These are phyloP conservation scores for Malus domestica DNA, from an alignment of 306 rosid genomes.

Conservation along the genomic window DNA sequence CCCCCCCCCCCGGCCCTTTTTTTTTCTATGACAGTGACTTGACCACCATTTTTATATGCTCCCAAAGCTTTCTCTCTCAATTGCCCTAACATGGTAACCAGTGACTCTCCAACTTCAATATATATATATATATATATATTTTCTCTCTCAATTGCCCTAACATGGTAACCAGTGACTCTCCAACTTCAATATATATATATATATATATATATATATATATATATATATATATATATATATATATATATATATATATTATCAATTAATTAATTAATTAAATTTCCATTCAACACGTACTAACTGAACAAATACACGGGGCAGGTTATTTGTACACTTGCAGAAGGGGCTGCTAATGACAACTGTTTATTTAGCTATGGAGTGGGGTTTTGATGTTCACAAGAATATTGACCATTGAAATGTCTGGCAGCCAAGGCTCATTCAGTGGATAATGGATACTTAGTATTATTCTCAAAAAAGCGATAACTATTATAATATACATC, in stretches of 20 bases:
- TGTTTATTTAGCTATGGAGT: background rate
- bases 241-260: no score
- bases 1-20: no score
- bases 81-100: conserved; percentile 10
- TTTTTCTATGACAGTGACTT: conserved; percentile 10
- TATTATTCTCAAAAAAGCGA: no score
- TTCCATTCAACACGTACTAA: background rate
- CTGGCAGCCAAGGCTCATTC: background rate
- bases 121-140: no score
- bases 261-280: background rate
- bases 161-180: conserved; percentile 7
- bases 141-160: no score
- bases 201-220: no score
- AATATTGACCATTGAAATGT: background rate
- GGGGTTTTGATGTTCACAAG: background rate
- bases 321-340: background rate
- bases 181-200: background rate
- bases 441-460: no score
- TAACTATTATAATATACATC: no score
- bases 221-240: no score
- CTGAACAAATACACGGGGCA: background rate
- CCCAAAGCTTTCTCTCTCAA: background rate
- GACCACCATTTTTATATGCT: conserved; percentile 1
- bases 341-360: background rate
- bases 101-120: conserved; percentile 3